Base-by-base conservation (phyloP, 106 monocot species). In the Dendrobium officinale region DNA sequence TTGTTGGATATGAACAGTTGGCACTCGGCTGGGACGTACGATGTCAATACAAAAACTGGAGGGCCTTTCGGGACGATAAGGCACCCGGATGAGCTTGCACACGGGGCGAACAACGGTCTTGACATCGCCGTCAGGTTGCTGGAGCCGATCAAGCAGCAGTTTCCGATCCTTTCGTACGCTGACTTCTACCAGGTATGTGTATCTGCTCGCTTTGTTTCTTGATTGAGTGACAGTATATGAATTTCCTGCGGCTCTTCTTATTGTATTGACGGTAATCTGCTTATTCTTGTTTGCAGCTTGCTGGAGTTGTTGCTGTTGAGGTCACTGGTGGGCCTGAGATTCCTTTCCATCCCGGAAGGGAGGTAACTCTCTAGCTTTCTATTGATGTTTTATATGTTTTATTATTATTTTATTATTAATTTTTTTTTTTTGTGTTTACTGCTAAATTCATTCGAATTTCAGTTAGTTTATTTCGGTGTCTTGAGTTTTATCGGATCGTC, bases 21-120 rank as follows among this genome's bases (percentile, higher is more conserved):
- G 99, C 99, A 99, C 90, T 99, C 99, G 19, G 93, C 99, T n/a
- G 99, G 95, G 22, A 99, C 99, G 16, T 99, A 78, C 67, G 95
- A 99, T 74, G 87, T 86, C 80, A 80, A 49, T 42, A 73, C 91
- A 49, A 92, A 92, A 87, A 93, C 96, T 5, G 96, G 96, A 0
- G 96, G 96, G 9, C 96, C 96, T 13, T 96, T 96, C 80, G 96
- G 96, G 79, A 96, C 96, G 72, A 93, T 96, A 77, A 90, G 78
- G 86, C 67, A 75, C 54, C 2, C 84, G 22, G 74, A 75, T 9
- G 96, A 96, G 83, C 92, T 86, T 4, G 88, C 88, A 6, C 93
- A 96, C 81, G 91, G 70, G 24, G 96, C 96, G 17, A 96, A 96
- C 86, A 89, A 73, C 31, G 96, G 96, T 9, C 85, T 96, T 15